Evolutionary conservation across 2,329 filamentous ascomycete genomes (phyloP), one percentile per base, ranked within the genome.

Genomic region (Pestalotiopsis sp.): DNA sequence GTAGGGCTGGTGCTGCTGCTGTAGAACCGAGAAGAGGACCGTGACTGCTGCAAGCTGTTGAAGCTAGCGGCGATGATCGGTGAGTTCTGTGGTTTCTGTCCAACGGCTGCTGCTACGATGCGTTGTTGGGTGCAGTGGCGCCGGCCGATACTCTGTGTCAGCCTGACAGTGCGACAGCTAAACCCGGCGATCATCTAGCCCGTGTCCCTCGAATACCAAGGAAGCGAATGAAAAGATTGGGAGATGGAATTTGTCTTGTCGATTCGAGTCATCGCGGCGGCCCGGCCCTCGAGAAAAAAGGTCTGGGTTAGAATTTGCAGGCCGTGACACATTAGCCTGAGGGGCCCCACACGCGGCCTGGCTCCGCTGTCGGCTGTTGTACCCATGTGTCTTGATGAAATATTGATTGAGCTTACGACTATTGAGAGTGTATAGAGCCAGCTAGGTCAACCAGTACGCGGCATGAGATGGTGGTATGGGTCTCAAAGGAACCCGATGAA

Each of bases 231-330:
- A 56, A 49, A 36, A 36, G 25, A 38, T n/a, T 7, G 31, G 38
- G 12, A 59, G 25, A 59, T 76, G 79, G 27, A 36, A 56, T 25
- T 68, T 41, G 52, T 45, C 13, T 20, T 39, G 27, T 64, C 36
- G 45, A n/a, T 12, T 49, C 61, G 38, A 62, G 9, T 64, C 61
- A 49, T 64, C 61, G 13, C 41, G 38, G 13, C 41, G 38, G 20
- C 20, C 31, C 57, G 65, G 45, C 14, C 31, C 56, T 36, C 17
- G 41, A 41, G 17, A 36, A 36, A n/a, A 20, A 4, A 17, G 25
- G 45, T 66, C 25, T 20, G 58, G 31, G 57, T 66, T 66, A 66
- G 64, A 66, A 66, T 66, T 66, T 66, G 64, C 64, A 66, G 49
- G 27, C 25, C n/a, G 64, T 57, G 52, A 66, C 45, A 66, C 64